Base-by-base conservation (phyloP, 2,329 filamentous ascomycete species). In the Eurotiales sp. region DNA sequence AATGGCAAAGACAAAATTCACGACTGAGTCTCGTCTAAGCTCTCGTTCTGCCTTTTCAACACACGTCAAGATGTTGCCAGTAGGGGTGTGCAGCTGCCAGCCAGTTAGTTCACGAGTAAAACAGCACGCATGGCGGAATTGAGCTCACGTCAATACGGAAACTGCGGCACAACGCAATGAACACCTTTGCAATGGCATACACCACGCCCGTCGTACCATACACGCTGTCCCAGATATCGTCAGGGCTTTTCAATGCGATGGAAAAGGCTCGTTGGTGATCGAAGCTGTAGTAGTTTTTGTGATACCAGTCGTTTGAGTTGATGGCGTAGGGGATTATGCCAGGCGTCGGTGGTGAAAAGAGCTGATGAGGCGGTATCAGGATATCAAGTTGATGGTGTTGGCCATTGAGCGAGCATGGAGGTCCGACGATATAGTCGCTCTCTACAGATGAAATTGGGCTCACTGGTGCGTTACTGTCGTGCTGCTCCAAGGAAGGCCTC, bases 181-280 rank as follows among this genome's bases (percentile, higher is more conserved):
- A 47, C 11, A 71, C 54, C 44, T 72, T 72, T 19, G 68, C 64
- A 41, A 69, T 54, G 1, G 64, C 58, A 50, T 71, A 72, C 8
- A 72, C 59, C 46, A 61, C 65, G 21, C 58, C 52, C 30, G 64
- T 67, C 10, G 70, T 60, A 1, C 54, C 55, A 40, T 71, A 48
- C 5, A 70, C 63, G 17, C 55, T 60, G 2, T 56, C 51, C 11
- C 64, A 54, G 48, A 62, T 64, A n/a, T 59, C 60, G 3, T 56
- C 44, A 0, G 52, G 39, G n/a, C 60, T 55, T 11, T 61, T 55
- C 10, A 56, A 50, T 10, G 53, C 50, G 27, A 56, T 30, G 17
- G 58, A 54, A 8, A 64, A 56, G 45, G 63, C n/a, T 23, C n/a
- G 34, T 29, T 34, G 15, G 17, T 47, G 23, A 17, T 46, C 42